phyloP scores from a whole-genome alignment of 768 basidiomycete genomes.

The Strobilomyces echinocephalus region DNA sequence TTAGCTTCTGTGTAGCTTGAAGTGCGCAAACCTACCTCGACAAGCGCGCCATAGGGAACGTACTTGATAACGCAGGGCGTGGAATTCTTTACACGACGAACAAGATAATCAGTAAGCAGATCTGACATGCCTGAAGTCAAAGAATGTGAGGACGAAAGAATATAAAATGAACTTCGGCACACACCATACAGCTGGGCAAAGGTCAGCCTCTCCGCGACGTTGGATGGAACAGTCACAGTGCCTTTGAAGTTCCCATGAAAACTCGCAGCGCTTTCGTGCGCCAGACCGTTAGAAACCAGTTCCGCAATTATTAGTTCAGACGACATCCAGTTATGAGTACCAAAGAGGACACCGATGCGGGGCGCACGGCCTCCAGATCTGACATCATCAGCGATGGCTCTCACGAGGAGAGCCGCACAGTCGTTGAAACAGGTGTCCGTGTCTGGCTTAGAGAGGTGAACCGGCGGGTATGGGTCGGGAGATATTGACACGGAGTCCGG shows the following conservation, averaged over 20 bases:
- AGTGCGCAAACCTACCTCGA: constrained; percentile 42
- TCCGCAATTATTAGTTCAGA: constrained; percentile 57
- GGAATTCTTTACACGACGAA: constrained; percentile 42
- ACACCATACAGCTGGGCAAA: constrained; percentile 83
- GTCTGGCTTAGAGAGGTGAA: constrained; percentile 61
- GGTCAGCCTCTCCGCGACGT: constrained; percentile 60
- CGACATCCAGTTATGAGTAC: constrained; percentile 80
- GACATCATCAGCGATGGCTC: constrained; percentile 51
- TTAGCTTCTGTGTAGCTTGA: not conserved
- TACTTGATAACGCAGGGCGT: constrained; percentile 83
- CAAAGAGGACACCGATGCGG: constrained; percentile 67
- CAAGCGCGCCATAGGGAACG: constrained; percentile 69
- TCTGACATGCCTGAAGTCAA: constrained; percentile 73
- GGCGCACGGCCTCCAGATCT: constrained; percentile 13
- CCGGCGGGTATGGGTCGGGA: constrained; percentile 55
- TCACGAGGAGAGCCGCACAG: constrained; percentile 54
- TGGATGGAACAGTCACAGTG: constrained; percentile 41
- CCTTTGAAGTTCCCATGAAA: constrained; percentile 18
- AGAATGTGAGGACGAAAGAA: not conserved
- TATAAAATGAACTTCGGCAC: constrained; percentile 12
- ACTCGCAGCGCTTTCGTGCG: constrained; percentile 19
- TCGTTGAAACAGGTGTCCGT: constrained; percentile 73
- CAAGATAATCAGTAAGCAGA: constrained; percentile 68
- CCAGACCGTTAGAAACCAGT: constrained; percentile 52
- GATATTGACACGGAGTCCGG: constrained; percentile 44